Evolutionary conservation across 2,329 filamentous ascomycete genomes (phyloP), one percentile per base, ranked within the genome.

Genomic region (Diaporthe destruens): DNA sequence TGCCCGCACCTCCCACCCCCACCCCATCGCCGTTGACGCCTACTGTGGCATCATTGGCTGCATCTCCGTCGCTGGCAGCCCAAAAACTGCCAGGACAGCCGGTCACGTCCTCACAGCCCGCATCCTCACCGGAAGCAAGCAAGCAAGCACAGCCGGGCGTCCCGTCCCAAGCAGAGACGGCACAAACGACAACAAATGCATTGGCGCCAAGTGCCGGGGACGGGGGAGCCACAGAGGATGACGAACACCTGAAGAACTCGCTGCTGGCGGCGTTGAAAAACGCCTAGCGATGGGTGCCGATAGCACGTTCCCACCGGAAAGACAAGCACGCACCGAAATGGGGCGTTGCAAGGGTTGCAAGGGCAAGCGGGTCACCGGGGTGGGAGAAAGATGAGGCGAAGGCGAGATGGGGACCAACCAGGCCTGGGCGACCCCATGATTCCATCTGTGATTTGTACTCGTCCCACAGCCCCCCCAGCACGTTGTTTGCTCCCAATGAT

Each of bases 101-200:
- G 34, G n/a, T 42, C 20, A 29, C 56, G 70, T 29, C 54, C 23
- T 20, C 36, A n/a, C 57, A 59, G 71, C 44, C 68, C 49, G 42
- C 75, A 51, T 54, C 71, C 69, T 25, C 75, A 70, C 56, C 47
- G 42, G 44, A 75, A 75, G 71, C 34, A 55, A 8, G 69, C 29
- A 63, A 54, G 47, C 59, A 65, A 23, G 16, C 75, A 71, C 32
- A 74, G 69, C 49, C 72, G 56, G 53, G 74, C 56, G 54, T 6
- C 71, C 53, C 70, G 56, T 47, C 32, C 47, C 18, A 75, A 61
- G 53, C 70, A 59, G 59, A 73, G 76, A 51, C 69, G 54, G 39
- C 56, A 74, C 20, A 55, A 34, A 42, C 57, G 56, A n/a, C 54
- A 49, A 14, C 51, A 20, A 56, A 54, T n/a, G 23, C 39, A 42